Percentiles rank a stretch among this genome's conserved stretches.
Conservation (phyloP, 2,329 filamentous ascomycete genomes). For the Sporothrix luriei region DNA sequence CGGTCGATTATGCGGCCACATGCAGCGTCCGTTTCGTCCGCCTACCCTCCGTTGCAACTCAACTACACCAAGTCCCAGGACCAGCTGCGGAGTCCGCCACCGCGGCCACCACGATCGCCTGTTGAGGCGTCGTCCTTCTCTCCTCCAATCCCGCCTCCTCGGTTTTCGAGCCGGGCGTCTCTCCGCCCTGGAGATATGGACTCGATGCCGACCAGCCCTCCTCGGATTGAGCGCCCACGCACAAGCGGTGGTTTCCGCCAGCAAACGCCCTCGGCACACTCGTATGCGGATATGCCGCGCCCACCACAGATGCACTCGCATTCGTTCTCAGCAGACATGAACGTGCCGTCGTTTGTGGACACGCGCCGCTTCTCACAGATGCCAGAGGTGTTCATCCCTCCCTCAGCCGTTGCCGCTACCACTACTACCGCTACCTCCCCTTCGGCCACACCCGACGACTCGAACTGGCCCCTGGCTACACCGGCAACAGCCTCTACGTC, state of each 20-base stretch:
- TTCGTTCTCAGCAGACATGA: conserved; percentile 39
- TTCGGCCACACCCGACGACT: conserved; percentile 44
- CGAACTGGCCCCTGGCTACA: conserved; percentile 51
- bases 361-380: conserved; percentile 46
- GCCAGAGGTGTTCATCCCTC: conserved; percentile 37
- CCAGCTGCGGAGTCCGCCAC: conserved; percentile 52
- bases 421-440: neutral
- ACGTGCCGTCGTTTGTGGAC: conserved; percentile 34
- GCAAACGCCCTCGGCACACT: conserved; percentile 13
- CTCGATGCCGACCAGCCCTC: conserved; percentile 36
- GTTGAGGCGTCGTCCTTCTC: conserved; percentile 42
- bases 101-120: conserved; percentile 56
- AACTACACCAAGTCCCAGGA: conserved; percentile 55
- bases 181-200: conserved; percentile 50
- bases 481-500: conserved; percentile 38
- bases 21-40: conserved; percentile 38
- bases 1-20: conserved; percentile 40
- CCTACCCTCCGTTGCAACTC: conserved; percentile 42
- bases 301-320: conserved; percentile 47
- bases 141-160: conserved; percentile 54
- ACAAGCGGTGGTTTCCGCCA: conserved; percentile 52
- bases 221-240: conserved; percentile 45
- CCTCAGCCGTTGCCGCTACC: neutral
- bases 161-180: conserved; percentile 59
- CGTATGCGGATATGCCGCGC: conserved; percentile 38